phyloP scores from a whole-genome alignment of 2,329 filamentous ascomycete genomes.

The Epichloe elymi region DNA sequence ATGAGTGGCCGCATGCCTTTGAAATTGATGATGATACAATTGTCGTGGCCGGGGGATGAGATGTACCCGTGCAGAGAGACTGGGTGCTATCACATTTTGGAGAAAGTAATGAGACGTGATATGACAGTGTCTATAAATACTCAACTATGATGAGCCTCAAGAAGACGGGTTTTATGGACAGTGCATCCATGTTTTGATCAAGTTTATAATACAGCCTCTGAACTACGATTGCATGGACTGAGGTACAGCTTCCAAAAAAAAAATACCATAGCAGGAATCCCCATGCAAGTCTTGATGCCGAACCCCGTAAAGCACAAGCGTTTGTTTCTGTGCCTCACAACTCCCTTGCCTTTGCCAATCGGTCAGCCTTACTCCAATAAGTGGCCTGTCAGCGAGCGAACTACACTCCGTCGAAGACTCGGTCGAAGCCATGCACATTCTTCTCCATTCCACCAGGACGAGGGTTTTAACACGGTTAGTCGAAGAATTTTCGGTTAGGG shows the following conservation, averaged over 20 bases:
- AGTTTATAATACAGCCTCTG: slow-evolving; percentile 22
- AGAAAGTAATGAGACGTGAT: not conserved
- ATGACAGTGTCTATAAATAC: slow-evolving; percentile 1
- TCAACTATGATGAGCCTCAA: not conserved
- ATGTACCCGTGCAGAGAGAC: not conserved
- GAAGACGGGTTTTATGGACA: not conserved
- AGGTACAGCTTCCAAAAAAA: slow-evolving; percentile 3
- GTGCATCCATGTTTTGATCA: not conserved
- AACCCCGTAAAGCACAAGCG: not conserved
- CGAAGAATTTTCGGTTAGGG: slow-evolving; percentile 87
- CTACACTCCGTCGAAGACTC: not conserved
- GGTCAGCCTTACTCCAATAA: slow-evolving; percentile 5
- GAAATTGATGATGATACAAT: slow-evolving; percentile 6
- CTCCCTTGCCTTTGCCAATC: not conserved
- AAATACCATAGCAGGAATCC: not conserved
- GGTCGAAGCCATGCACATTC: not conserved
- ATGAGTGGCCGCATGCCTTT: not conserved
- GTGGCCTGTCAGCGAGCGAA: slow-evolving; percentile 4
- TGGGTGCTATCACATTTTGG: not conserved
- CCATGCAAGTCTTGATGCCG: slow-evolving; percentile 11
- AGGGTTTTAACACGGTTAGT: slow-evolving; percentile 38
- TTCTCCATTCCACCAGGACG: not conserved
- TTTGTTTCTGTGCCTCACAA: not conserved
- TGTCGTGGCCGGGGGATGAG: slow-evolving; percentile 10
- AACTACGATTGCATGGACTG: slow-evolving; percentile 11